These are phyloP conservation scores for Artemisia argyi DNA, from an alignment of 129 eudicot species.

Conservation along the genomic window DNA sequence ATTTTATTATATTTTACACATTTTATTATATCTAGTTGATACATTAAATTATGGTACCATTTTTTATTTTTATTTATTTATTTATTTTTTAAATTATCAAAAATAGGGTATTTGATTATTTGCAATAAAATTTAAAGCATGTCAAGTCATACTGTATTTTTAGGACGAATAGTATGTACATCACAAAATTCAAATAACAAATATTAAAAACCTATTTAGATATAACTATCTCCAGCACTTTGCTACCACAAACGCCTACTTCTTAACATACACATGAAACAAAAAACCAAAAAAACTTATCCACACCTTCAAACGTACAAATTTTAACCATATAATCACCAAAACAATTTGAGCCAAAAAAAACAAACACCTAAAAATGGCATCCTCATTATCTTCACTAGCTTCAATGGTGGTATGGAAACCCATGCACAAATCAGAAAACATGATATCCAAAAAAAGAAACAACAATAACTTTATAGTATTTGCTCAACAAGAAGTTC, in stretches of 20 bases:
- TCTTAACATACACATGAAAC: slow-evolving; percentile 25
- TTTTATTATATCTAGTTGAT: too few relatives aligned
- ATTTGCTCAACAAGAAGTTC: slow-evolving; percentile 52
- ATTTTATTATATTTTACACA: too few relatives aligned
- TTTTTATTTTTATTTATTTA: too few relatives aligned
- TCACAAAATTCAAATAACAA: too few relatives aligned
- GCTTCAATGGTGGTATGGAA: slow-evolving; percentile 60
- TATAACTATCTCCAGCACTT: background rate
- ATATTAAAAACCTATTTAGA: too few relatives aligned
- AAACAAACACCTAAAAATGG: slow-evolving; percentile 40
- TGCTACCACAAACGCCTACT: slow-evolving; percentile 27
- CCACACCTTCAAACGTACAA: slow-evolving; percentile 29
- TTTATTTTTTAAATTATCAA: too few relatives aligned
- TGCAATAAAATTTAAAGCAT: too few relatives aligned
- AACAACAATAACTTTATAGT: slow-evolving; percentile 28
- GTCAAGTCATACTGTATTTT: too few relatives aligned
- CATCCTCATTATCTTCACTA: slow-evolving; percentile 67
- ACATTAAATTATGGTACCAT: too few relatives aligned
- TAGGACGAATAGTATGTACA: too few relatives aligned
- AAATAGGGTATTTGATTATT: too few relatives aligned
- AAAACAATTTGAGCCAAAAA: slow-evolving; percentile 1
- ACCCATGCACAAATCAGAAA: slow-evolving; percentile 20
- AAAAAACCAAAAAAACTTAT: slow-evolving; percentile 47
- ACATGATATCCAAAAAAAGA: slow-evolving; percentile 24
- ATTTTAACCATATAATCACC: slow-evolving; percentile 20